Conservation (phyloP, 257 asterid species). For the Solanum medicagineum region DNA sequence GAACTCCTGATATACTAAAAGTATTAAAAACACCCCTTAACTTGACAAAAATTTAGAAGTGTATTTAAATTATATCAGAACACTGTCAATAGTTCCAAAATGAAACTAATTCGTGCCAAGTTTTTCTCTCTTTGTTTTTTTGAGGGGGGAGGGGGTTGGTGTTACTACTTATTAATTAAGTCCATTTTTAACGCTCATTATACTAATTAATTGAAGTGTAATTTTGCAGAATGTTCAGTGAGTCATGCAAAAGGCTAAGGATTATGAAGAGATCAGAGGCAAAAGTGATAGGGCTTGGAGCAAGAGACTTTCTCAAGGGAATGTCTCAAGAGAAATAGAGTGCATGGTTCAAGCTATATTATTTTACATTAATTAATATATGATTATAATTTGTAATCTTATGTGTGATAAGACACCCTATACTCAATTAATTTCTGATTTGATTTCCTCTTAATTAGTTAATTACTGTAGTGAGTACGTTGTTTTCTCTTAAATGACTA, state of each 20-base stretch:
- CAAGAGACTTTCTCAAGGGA: conserved; percentile 40
- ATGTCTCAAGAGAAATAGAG: conserved; percentile 7
- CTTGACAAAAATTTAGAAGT: too few relatives aligned
- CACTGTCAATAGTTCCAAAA: too few relatives aligned
- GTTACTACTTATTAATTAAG: too few relatives aligned
- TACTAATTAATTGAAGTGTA: background rate
- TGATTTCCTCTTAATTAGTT: background rate
- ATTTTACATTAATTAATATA: background rate
- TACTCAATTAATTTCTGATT: background rate
- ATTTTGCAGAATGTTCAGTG: conserved; percentile 59
- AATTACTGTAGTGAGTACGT: background rate
- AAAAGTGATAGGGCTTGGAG: conserved; percentile 30
- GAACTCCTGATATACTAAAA: too few relatives aligned
- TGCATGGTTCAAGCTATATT: background rate
- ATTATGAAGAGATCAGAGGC: conserved; percentile 71
- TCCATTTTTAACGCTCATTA: too few relatives aligned
- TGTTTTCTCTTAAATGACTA: background rate
- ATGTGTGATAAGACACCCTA: background rate
- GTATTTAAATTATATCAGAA: too few relatives aligned
- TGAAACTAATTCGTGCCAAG: too few relatives aligned
- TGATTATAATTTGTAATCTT: background rate
- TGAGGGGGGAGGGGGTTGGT: too few relatives aligned
- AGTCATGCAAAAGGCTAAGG: conserved; percentile 66
- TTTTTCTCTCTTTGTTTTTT: too few relatives aligned
- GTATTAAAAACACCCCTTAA: too few relatives aligned